Evolutionary conservation across 352 stramenopile species (phyloP), one percentile per base, ranked within the genome.

Genomic region (Peronospora farinosa): DNA sequence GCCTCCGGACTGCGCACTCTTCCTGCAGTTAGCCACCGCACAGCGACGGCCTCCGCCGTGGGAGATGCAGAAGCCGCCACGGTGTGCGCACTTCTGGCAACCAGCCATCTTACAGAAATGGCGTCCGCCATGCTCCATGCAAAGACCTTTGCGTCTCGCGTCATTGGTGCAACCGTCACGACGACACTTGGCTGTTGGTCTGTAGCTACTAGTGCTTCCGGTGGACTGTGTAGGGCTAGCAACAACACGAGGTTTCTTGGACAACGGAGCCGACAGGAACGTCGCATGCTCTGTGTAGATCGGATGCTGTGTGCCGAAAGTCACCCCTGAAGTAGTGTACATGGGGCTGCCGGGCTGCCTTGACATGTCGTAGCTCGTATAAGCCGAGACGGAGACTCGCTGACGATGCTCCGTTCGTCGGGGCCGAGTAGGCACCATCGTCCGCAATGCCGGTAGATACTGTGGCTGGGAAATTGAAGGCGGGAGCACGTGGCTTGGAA

Each of bases 101-200:
- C 79, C 82, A 7, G 78, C 64, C 66, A 89, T 84, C 54, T 90
- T 90, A 65, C 84, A 95, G 21, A 89, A 84, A 60, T 92, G 78
- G 21, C 84, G 75, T 2, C 84, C 84, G 30, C 84, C 84, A 58
- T 95, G 84, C 45, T 89, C 79, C 77, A 90, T 91, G 59, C 84
- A 95, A 0, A 95, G 73, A 0, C 84, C 82, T 57, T 89, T 90
- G 43, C 78, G 78, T 51, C 80, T 70, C 32, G 79, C 78, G 31
- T 72, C 69, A 57, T 89, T 87, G 8, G n/a, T 13, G 60, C 82
- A 92, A 50, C 80, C 57, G 17, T 78, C 74, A 21, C 77, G 72
- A n/a, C 81, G 81, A 51, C 78, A 89, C 30, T 72, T 70, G 44
- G 58, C 48, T 16, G 40, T 35, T 0, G 51, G 40, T 41, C 65